These are phyloP conservation scores for Hypoxylon subgilvum DNA, from an alignment of 495 filamentous ascomycete species.

Conservation along the genomic window DNA sequence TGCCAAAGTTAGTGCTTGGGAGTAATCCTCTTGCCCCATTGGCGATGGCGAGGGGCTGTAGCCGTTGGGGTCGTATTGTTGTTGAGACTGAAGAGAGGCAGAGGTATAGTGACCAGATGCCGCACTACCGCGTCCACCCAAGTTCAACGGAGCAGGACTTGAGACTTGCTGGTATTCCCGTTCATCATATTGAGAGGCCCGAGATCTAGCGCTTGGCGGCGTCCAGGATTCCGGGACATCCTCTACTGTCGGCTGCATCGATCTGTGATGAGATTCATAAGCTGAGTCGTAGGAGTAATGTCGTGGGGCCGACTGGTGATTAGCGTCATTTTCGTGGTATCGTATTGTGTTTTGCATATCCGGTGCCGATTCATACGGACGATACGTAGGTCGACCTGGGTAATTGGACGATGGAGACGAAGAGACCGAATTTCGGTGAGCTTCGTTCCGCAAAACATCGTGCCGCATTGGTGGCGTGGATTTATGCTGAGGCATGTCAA, in stretches of 20 bases:
- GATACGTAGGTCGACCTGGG: slow-evolving; percentile 55
- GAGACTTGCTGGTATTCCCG: slow-evolving; percentile 45
- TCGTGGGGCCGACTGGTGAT: slow-evolving; percentile 43
- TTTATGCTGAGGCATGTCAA: slow-evolving; percentile 40
- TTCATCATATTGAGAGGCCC: slow-evolving; percentile 43
- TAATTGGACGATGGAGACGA: slow-evolving; percentile 46
- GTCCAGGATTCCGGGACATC: slow-evolving; percentile 63
- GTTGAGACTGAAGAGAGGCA: slow-evolving; percentile 25
- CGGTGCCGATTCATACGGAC: slow-evolving; percentile 52
- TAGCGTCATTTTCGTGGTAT: slow-evolving; percentile 38
- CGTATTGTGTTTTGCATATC: slow-evolving; percentile 37
- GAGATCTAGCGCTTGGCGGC: slow-evolving; percentile 49
- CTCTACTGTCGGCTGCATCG: slow-evolving; percentile 73
- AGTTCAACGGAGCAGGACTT: slow-evolving; percentile 57
- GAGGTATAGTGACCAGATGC: slow-evolving; percentile 42
- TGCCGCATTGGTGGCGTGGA: slow-evolving; percentile 53
- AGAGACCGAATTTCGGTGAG: slow-evolving; percentile 50
- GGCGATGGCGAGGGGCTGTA: slow-evolving; percentile 32
- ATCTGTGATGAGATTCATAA: slow-evolving; percentile 52
- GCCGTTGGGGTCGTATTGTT: slow-evolving; percentile 32
- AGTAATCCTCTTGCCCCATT: slow-evolving; percentile 33
- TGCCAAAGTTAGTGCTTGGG: slow-evolving; percentile 39
- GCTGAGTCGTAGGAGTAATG: slow-evolving; percentile 58
- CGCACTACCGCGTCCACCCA: slow-evolving; percentile 48
- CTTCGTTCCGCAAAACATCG: slow-evolving; percentile 56